Conservation (phyloP, 768 basidiomycete species). For the Rossbeevera mucosa region DNA sequence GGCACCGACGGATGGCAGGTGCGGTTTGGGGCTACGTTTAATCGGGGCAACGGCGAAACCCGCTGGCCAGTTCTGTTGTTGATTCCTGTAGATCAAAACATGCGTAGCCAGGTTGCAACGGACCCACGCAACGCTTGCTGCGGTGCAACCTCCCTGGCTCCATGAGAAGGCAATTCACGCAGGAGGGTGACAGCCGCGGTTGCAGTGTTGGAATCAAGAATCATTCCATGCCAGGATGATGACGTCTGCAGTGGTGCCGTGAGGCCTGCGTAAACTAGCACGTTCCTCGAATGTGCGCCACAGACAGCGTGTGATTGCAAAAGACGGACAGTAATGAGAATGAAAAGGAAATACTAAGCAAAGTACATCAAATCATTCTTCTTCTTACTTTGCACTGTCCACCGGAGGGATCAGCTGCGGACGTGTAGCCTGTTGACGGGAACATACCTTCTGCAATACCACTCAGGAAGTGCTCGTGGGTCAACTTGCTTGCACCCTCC, state of each 20-base stretch:
- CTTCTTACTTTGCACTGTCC: conserved; percentile 95
- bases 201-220: too few species aligned
- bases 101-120: not conserved
- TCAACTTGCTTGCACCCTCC: conserved; percentile 84
- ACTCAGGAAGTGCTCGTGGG: conserved; percentile 94
- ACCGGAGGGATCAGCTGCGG: conserved; percentile 25
- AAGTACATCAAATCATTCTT: conserved; percentile 98
- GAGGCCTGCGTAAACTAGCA: too few species aligned
- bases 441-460: conserved; percentile 81
- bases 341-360: conserved; percentile 46
- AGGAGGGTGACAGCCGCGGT: not conserved
- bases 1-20: too few species aligned
- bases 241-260: not conserved
- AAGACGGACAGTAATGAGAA: not conserved
- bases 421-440: not conserved
- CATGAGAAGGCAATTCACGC: not conserved
- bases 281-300: not conserved
- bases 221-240: not conserved
- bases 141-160: not conserved
- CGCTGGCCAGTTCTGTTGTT: not conserved
- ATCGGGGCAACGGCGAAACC: not conserved
- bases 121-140: not conserved
- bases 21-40: too few species aligned
- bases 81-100: not conserved
- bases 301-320: conserved; percentile 6